A percentile compares a stretch with the other conserved stretches of the same genome.
phyloP scores from a whole-genome alignment of 768 basidiomycete genomes.

The Strobilomyces confusus region DNA sequence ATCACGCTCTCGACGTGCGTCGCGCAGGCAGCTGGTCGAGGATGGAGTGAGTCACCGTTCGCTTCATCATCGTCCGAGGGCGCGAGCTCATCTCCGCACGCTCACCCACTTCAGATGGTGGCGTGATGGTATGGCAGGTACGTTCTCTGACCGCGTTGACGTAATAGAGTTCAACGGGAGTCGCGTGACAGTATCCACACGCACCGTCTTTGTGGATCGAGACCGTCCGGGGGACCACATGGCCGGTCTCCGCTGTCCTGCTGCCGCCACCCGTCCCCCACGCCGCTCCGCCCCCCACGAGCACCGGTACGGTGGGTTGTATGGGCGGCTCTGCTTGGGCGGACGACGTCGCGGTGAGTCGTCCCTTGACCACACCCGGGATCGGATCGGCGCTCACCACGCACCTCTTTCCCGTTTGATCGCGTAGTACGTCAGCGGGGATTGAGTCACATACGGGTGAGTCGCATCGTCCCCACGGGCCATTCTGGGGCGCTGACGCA shows the following conservation, averaged over 20 bases:
- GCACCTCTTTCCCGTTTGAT: too few species aligned
- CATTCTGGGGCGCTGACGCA: too few species aligned
- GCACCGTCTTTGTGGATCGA: slow-evolving; percentile 37
- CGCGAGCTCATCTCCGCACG: not conserved
- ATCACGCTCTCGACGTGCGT: slow-evolving; percentile 57
- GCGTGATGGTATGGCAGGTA: slow-evolving; percentile 44
- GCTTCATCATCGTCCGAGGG: not conserved
- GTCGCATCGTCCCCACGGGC: too few species aligned
- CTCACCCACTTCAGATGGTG: slow-evolving; percentile 24
- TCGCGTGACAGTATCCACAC: slow-evolving; percentile 34
- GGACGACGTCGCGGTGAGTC: too few species aligned
- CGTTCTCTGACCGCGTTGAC: not conserved
- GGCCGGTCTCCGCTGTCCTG: slow-evolving; percentile 24
- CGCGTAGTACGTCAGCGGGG: too few species aligned
- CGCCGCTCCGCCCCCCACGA: too few species aligned
- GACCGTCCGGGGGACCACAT: slow-evolving; percentile 37
- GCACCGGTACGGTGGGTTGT: too few species aligned
- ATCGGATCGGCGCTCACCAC: too few species aligned
- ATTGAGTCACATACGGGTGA: too few species aligned
- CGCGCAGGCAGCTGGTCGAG: slow-evolving; percentile 51
- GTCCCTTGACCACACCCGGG: too few species aligned
- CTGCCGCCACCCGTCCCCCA: too few species aligned
- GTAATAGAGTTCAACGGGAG: not conserved
- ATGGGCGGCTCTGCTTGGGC: too few species aligned
- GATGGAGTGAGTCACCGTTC: slow-evolving; percentile 54